phyloP scores from a whole-genome alignment of 805 yeast species.

The Scheffersomyces amazonensis region DNA sequence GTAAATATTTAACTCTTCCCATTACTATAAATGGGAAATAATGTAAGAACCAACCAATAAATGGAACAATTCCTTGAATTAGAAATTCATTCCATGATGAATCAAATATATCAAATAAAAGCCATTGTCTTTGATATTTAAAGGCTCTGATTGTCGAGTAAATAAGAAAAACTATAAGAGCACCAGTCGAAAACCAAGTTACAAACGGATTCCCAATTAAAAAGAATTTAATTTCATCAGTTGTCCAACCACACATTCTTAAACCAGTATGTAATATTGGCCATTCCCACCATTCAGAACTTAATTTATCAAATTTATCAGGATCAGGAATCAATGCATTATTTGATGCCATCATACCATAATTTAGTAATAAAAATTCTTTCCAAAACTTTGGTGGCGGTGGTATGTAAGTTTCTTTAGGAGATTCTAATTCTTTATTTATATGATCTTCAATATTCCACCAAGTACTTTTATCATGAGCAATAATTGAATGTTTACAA shows the following conservation, averaged over 20 bases:
- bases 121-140: conserved; percentile 32
- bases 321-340: conserved; percentile 77
- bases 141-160: conserved; percentile 15
- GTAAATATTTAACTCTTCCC: conserved; percentile 44
- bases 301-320: conserved; percentile 68
- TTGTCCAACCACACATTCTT: conserved; percentile 73
- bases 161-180: conserved; percentile 18
- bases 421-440: conserved; percentile 43
- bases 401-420: conserved; percentile 28
- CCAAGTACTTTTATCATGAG: conserved; percentile 64
- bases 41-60: conserved; percentile 39
- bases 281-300: conserved; percentile 86
- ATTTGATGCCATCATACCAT: conserved; percentile 87
- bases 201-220: conserved; percentile 76
- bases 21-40: conserved; percentile 39
- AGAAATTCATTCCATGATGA: conserved; percentile 25
- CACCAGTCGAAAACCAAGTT: conserved; percentile 52
- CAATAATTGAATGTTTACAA: conserved; percentile 53
- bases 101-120: conserved; percentile 19
- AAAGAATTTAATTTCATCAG: conserved; percentile 57
- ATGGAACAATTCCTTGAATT: conserved; percentile 32
- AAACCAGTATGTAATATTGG: conserved; percentile 75
- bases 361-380: conserved; percentile 70
- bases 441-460: conserved; percentile 78
- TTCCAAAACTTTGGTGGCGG: conserved; percentile 56